Evolutionary conservation across 2,329 filamentous ascomycete species (phyloP).

Genomic region (Phoma sp.): DNA sequence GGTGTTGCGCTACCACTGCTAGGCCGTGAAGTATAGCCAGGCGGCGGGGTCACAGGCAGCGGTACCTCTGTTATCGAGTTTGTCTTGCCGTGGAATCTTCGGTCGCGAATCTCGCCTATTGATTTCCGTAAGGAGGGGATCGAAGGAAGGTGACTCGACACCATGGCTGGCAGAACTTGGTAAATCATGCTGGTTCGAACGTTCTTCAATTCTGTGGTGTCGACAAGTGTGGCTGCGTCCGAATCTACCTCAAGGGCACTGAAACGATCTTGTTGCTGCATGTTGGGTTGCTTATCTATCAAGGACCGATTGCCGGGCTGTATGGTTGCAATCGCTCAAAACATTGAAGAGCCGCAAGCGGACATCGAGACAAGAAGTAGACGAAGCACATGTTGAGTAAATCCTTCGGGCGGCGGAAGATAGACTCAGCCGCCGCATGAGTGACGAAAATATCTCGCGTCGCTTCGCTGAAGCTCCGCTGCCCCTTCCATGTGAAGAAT

Average conservation of each 20-base stretch:
- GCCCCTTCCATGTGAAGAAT: slow-evolving; percentile 11
- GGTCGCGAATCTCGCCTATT: slow-evolving; percentile 35
- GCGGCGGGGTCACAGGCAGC: slow-evolving; percentile 48
- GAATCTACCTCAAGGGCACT: slow-evolving; percentile 6
- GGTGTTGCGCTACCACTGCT: slow-evolving; percentile 33
- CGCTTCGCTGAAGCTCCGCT: slow-evolving; percentile 6
- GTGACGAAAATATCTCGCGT: slow-evolving; percentile 23
- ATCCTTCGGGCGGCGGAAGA: neutral
- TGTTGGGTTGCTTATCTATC: slow-evolving; percentile 25
- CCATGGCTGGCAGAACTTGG: slow-evolving; percentile 61
- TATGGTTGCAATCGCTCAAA: slow-evolving; percentile 1
- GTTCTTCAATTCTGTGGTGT: slow-evolving; percentile 21
- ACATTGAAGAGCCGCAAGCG: slow-evolving; percentile 14
- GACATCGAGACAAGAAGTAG: neutral
- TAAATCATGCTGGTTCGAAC: slow-evolving; percentile 57
- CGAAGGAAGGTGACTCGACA: slow-evolving; percentile 61
- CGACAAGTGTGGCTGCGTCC: slow-evolving; percentile 15
- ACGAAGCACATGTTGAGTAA: slow-evolving; percentile 1
- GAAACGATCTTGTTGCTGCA: slow-evolving; percentile 9
- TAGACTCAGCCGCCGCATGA: slow-evolving; percentile 7
- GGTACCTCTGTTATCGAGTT: slow-evolving; percentile 26
- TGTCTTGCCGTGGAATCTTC: slow-evolving; percentile 26
- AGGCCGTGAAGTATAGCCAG: slow-evolving; percentile 41
- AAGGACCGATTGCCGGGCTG: slow-evolving; percentile 10
- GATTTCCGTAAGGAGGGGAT: slow-evolving; percentile 58